Evolutionary conservation across 345 rosid species (phyloP).

Genomic region (Noccaea caerulescens): DNA sequence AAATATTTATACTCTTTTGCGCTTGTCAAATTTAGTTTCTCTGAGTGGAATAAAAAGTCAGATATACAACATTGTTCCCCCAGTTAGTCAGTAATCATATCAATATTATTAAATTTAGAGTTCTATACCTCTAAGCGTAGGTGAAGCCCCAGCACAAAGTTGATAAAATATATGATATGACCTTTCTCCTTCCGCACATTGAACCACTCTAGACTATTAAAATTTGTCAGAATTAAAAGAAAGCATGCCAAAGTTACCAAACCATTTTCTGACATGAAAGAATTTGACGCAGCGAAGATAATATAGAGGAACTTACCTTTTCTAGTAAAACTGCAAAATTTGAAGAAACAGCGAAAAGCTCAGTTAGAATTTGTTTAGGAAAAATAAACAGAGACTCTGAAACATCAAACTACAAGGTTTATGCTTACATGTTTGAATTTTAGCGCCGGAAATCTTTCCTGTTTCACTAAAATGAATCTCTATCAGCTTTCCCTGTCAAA

Average conservation of each 20-base stretch:
- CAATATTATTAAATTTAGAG: neutral
- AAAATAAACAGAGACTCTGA: neutral
- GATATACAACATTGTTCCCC: slow-evolving; percentile 16
- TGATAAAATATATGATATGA: slow-evolving; percentile 98
- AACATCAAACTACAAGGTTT: neutral
- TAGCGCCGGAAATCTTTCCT: slow-evolving; percentile 97
- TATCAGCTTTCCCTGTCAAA: slow-evolving; percentile 76
- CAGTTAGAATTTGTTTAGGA: slow-evolving; percentile 15
- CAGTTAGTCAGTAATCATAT: slow-evolving; percentile 15
- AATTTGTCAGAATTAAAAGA: slow-evolving; percentile 19
- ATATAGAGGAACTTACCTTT: slow-evolving; percentile 65
- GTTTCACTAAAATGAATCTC: slow-evolving; percentile 97
- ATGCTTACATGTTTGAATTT: slow-evolving; percentile 70
- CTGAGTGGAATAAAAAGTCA: slow-evolving; percentile 45
- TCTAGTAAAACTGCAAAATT: slow-evolving; percentile 50
- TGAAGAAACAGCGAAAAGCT: slow-evolving; percentile 3
- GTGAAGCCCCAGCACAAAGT: slow-evolving; percentile 94
- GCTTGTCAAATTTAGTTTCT: slow-evolving; percentile 77
- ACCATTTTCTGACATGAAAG: slow-evolving; percentile 39
- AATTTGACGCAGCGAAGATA: neutral
- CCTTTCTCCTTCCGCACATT: slow-evolving; percentile 90
- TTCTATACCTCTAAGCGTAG: slow-evolving; percentile 62
- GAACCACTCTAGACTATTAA: slow-evolving; percentile 96
- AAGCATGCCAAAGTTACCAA: slow-evolving; percentile 36
- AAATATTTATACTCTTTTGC: slow-evolving; percentile 79